These are phyloP conservation scores for Tricholoma flavovirens DNA, from an alignment of 768 basidiomycete species.

Conservation along the genomic window DNA sequence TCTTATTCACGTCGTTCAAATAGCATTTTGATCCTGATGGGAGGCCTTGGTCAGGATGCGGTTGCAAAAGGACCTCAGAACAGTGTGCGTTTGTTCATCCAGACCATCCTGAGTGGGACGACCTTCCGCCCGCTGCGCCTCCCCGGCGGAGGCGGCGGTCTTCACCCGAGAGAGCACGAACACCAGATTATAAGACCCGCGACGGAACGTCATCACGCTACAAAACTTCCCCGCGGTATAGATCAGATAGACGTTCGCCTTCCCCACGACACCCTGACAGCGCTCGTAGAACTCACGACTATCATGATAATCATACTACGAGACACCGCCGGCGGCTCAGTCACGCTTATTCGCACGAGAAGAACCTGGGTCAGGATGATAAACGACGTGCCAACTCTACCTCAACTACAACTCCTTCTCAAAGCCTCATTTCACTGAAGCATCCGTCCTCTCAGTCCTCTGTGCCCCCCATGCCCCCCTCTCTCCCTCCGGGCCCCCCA, in stretches of 20 bases:
- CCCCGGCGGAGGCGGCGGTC: not conserved
- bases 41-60: not conserved
- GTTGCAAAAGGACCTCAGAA: slow-evolving; percentile 6
- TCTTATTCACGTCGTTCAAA: not conserved
- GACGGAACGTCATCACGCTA: not conserved
- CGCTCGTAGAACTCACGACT: slow-evolving; percentile 1
- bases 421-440: not conserved
- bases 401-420: not conserved
- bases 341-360: not conserved
- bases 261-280: not conserved
- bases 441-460: not conserved
- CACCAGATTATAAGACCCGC: not conserved
- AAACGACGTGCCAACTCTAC: not conserved
- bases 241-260: not conserved
- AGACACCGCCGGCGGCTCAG: not conserved
- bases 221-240: not conserved
- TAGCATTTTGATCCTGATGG: slow-evolving; percentile 19
- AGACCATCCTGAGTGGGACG: slow-evolving; percentile 19
- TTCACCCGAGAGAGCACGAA: not conserved
- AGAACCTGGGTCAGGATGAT: not conserved
- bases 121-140: slow-evolving; percentile 5
- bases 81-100: slow-evolving; percentile 25
- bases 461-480: not conserved
- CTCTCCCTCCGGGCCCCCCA: not conserved
- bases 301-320: not conserved